A percentile compares a stretch with the other conserved stretches of the same genome.
These are phyloP conservation scores for Colletotrichum plurivorum DNA, from an alignment of 2,329 filamentous ascomycete species.

Conservation along the genomic window DNA sequence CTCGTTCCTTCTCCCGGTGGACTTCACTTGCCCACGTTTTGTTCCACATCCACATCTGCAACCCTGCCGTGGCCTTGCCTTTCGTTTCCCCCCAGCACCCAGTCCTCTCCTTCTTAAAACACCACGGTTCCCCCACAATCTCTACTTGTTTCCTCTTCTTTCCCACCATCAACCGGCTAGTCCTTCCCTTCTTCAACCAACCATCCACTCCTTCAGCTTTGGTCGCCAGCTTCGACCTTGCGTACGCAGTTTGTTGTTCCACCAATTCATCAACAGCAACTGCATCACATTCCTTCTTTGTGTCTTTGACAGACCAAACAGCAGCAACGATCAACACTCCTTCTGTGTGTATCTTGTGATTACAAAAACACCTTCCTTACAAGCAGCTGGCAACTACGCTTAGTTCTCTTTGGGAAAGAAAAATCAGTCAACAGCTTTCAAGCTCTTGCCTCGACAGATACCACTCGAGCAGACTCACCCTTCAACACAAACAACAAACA, in stretches of 20 bases:
- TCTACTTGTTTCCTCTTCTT: slow-evolving; percentile 31
- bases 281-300: slow-evolving; percentile 57
- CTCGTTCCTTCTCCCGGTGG: slow-evolving; percentile 29
- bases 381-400: slow-evolving; percentile 29
- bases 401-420: slow-evolving; percentile 20
- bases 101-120: slow-evolving; percentile 43
- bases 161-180: slow-evolving; percentile 39
- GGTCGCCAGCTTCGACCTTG: slow-evolving; percentile 44
- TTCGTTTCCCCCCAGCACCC: slow-evolving; percentile 32
- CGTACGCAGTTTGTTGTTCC: slow-evolving; percentile 32
- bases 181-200: slow-evolving; percentile 35
- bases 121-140: slow-evolving; percentile 32
- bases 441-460: slow-evolving; percentile 15
- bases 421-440: slow-evolving; percentile 28
- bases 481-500: slow-evolving; percentile 2
- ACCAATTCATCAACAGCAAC: slow-evolving; percentile 47
- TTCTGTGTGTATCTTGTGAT: slow-evolving; percentile 36
- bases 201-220: slow-evolving; percentile 39
- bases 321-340: slow-evolving; percentile 23
- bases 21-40: slow-evolving; percentile 27
- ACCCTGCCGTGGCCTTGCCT: not conserved
- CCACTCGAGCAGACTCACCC: no score
- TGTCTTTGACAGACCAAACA: slow-evolving; percentile 67
- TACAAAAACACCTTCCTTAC: slow-evolving; percentile 34
- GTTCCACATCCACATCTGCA: slow-evolving; percentile 10